A percentile compares a stretch with the other conserved stretches of the same genome.
These are phyloP conservation scores for Aphanomyces stellatus DNA, from an alignment of 352 stramenopile species.

Conservation along the genomic window DNA sequence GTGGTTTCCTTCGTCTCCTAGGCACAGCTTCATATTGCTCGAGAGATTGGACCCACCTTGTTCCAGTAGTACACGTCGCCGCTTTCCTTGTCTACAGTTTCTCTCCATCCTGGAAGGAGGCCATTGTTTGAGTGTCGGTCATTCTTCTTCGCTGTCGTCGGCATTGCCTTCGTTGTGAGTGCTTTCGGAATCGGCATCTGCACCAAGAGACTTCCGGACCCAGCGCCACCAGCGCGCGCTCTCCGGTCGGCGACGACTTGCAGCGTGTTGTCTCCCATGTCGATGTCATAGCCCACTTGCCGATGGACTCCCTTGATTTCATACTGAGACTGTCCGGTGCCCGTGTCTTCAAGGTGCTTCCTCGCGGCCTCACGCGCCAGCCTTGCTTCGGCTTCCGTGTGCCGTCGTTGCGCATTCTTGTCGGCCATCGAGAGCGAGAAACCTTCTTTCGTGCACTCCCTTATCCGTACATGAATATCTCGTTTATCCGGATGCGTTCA, in stretches of 20 bases:
- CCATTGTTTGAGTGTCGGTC: not conserved
- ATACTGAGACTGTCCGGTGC: slow-evolving; percentile 52
- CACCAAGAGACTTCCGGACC: slow-evolving; percentile 26
- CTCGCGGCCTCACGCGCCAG: slow-evolving; percentile 51
- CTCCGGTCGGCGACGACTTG: slow-evolving; percentile 42
- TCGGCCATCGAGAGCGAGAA: not conserved
- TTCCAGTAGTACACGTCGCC: slow-evolving; percentile 77
- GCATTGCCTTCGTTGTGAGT: not conserved
- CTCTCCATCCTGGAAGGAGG: slow-evolving; percentile 45
- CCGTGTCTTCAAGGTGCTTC: slow-evolving; percentile 48
- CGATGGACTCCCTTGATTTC: slow-evolving; percentile 55
- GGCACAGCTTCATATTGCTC: slow-evolving; percentile 4
- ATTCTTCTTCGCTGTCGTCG: not conserved
- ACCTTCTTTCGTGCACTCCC: no score
- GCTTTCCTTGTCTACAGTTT: slow-evolving; percentile 35
- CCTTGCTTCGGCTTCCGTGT: slow-evolving; percentile 54
- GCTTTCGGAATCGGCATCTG: slow-evolving; percentile 6
- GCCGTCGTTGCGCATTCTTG: slow-evolving; percentile 29
- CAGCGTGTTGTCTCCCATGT: slow-evolving; percentile 67
- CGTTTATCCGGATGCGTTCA: not conserved
- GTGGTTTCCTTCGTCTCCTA: slow-evolving; percentile 66
- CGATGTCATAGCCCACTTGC: slow-evolving; percentile 30
- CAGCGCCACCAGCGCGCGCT: slow-evolving; percentile 23
- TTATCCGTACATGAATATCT: no score
- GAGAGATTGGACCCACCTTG: slow-evolving; percentile 33